Base-by-base conservation (phyloP, 129 eudicot species). In the Centaurea solstitialis region DNA sequence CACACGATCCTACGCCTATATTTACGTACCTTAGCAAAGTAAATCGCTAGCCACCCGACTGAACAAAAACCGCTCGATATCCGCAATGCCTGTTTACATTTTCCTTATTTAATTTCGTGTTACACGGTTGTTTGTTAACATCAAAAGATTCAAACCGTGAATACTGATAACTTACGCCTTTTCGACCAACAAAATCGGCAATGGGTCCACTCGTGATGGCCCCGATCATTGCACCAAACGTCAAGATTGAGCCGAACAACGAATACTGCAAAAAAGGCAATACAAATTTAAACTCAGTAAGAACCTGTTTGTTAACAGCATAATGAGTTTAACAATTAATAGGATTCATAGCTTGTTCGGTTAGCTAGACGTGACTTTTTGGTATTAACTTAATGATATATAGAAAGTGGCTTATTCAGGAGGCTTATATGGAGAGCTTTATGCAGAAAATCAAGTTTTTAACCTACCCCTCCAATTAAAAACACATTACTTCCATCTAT, bases 171-270 rank as follows among this genome's bases (percentile, higher is more conserved):
- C 93, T 89, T 85, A 94, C 99, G 88, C 99, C 97, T 88, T 92
- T 94, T 0, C 99, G 90, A 20, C 99, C 99, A 15, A 88, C 26
- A 4, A 69, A 82, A 79, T 95, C 99, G n/a, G 97, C 97, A 26
- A 92, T 86, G 28, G 82, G 89, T 35, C 97, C 99, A 79, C 97
- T 92, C 6, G 97, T 91, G 37, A 95, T 85, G 39, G 99, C 99
- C 7, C 99, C 99, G 50, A 92, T 88, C 99, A 95, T 95, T 23
- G 99, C 99, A 21, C 97, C 99, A 84, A 91, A 89, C 10, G 96
- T 95, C 87, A 95, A 66, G 64, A 92, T 86, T 21, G 99, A 95
- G 75, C 99, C 99, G 67, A 95, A 95, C 74, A 92, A 73, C 22
- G 99, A 90, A 80, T 86, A 95, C 99, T 95, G 82, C 91, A 88